Evolutionary conservation across 129 eudicot species (phyloP).

Genomic region (Artemisia argyi): DNA sequence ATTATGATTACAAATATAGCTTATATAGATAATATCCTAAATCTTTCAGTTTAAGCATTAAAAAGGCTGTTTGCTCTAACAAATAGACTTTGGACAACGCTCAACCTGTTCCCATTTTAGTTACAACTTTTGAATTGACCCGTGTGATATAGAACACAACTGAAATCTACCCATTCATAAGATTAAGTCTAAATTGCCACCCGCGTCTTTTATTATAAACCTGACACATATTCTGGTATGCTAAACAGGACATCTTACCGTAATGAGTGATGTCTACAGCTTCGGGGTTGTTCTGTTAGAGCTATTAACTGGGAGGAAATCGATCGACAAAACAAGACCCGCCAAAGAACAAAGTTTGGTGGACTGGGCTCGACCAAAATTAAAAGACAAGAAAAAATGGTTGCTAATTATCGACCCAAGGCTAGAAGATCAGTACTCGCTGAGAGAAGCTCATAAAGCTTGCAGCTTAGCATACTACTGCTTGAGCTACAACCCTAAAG

Average conservation of each 20-base stretch:
- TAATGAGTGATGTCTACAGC: slow-evolving; percentile 13
- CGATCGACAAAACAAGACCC: slow-evolving; percentile 2
- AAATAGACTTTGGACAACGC: too few species aligned
- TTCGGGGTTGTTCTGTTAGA: slow-evolving; percentile 17
- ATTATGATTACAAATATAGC: too few species aligned
- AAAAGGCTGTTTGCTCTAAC: too few species aligned
- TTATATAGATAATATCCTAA: too few species aligned
- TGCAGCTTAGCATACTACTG: slow-evolving; percentile 18
- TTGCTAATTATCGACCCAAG: slow-evolving; percentile 17
- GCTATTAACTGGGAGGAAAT: slow-evolving; percentile 6
- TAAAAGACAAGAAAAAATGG: slow-evolving; percentile 18
- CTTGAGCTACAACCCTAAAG: slow-evolving; percentile 13
- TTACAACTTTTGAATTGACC: too few species aligned
- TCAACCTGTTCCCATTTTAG: too few species aligned
- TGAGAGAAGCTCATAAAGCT: slow-evolving; percentile 22
- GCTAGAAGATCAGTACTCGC: slow-evolving; percentile 16
- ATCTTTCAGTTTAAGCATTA: too few species aligned
- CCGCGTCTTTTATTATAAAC: background rate
- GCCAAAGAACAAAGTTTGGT: slow-evolving; percentile 10
- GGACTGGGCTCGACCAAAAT: slow-evolving; percentile 20
- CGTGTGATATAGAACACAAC: too few species aligned
- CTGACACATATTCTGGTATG: background rate
- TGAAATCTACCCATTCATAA: too few species aligned
- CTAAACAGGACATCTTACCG: slow-evolving; percentile 12
- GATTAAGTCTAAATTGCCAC: too few species aligned